Base-by-base conservation (phyloP, 164 flowering plant genomes). In the Buxus sempervirens region DNA sequence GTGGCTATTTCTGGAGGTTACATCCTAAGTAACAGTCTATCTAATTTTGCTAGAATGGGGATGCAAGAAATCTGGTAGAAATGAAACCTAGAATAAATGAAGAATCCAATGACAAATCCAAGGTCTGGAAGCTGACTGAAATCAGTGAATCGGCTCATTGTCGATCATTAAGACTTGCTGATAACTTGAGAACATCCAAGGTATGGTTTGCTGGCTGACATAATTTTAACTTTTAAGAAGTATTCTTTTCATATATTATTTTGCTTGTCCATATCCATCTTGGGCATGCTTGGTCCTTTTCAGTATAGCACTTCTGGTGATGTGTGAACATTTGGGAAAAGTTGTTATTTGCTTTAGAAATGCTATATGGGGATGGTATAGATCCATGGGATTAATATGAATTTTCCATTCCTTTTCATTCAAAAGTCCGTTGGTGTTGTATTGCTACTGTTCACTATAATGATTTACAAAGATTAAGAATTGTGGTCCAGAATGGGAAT, bases 61-160 rank as follows among this genome's bases (percentile, higher is more conserved):
- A 87, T 58, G 63, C 81, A 12, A 66, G 94, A 64, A 85, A 59
- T 67, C 41, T 85, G 82, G 87, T 67, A 22, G 94, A 89, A 75
- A 82, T 86, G 65, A 89, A 89, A 72, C 88, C 95, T 54, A 81
- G 86, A 76, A 60, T 89, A 26, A 51, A 73, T 59, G 95, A 87
- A 68, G 95, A 89, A 72, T 61, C 78, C 18, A 77, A 82, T 74
- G 95, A 89, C 61, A 89, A 89, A 72, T 82, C 95, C 21, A 89
- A 87, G 81, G 79, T 87, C 61, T 89, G 91, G 95, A 87, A 89
- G 78, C 88, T 89, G 56, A 80, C 88, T 53, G 95, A 89, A 74
- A 83, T 89, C 54, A 86, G 61, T 70, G 95, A 87, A 69, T 82
- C 78, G 8, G 77, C 85, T 28, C 91, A 89, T 27, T 87, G 88